Evolutionary conservation across 305 asterid species (phyloP).

Genomic region (Coffea humblotiana): DNA sequence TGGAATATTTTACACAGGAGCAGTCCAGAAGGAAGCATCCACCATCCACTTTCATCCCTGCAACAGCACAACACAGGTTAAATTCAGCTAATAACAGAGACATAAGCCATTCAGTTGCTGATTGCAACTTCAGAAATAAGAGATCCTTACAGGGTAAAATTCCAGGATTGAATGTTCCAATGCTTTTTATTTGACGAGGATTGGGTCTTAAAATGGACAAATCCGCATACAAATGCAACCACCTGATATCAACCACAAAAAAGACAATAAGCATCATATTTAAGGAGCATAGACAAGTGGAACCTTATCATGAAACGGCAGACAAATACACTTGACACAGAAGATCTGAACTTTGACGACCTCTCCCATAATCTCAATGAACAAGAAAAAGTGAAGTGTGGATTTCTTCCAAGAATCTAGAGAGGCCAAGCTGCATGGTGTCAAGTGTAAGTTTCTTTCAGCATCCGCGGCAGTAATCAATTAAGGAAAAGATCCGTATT

Average conservation of each 20-base stretch:
- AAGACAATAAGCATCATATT: background rate
- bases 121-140: background rate
- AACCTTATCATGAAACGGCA: background rate
- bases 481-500: background rate
- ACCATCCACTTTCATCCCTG: slow-evolving; percentile 97
- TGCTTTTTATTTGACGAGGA: slow-evolving; percentile 50
- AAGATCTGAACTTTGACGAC: background rate
- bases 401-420: background rate
- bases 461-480: background rate
- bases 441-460: background rate
- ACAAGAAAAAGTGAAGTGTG: background rate
- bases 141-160: slow-evolving; percentile 68
- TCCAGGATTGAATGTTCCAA: slow-evolving; percentile 55
- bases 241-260: slow-evolving; percentile 40
- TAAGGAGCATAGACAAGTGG: background rate
- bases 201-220: slow-evolving; percentile 65
- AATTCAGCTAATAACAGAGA: background rate
- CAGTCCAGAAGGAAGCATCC: slow-evolving; percentile 83
- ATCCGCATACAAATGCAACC: slow-evolving; percentile 70
- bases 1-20: slow-evolving; percentile 58
- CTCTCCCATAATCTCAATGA: background rate
- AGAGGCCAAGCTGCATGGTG: background rate
- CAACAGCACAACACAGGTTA: slow-evolving; percentile 20
- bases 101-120: slow-evolving; percentile 1
- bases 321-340: background rate